phyloP scores from a whole-genome alignment of 306 rosid species.

The Clitoria ternatea region DNA sequence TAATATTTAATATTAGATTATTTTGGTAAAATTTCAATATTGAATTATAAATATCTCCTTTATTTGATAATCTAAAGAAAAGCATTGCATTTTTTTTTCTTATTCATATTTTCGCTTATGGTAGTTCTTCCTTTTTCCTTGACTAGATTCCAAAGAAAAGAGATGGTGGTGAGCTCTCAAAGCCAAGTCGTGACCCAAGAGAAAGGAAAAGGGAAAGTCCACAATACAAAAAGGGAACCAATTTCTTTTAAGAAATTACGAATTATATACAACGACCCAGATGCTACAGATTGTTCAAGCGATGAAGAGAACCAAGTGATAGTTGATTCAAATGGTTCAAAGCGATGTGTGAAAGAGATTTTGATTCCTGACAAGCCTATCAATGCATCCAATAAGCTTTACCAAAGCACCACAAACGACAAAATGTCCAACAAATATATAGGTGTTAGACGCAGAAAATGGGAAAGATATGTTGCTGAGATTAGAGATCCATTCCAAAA shows the following conservation, averaged over 20 bases:
- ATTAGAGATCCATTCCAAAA: slow-evolving; percentile 40
- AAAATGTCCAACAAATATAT: neutral
- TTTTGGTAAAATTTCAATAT: no score
- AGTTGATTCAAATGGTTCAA: neutral
- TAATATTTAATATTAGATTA: no score
- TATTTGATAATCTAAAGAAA: no score
- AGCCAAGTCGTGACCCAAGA: no score
- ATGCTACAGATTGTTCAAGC: slow-evolving; percentile 62
- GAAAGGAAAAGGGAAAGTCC: no score
- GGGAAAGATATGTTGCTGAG: slow-evolving; percentile 53
- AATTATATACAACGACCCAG: slow-evolving; percentile 42
- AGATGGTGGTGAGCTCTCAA: no score
- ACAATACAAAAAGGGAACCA: neutral
- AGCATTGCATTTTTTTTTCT: no score
- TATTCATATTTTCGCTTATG: no score
- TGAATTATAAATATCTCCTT: no score
- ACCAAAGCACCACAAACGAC: neutral
- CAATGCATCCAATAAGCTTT: neutral
- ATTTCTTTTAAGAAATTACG: slow-evolving; percentile 41
- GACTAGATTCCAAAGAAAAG: no score
- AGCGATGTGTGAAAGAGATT: neutral
- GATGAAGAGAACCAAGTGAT: slow-evolving; percentile 43
- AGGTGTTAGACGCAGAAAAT: slow-evolving; percentile 52
- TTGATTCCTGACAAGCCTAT: neutral
- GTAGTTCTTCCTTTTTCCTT: no score